Percentiles rank a stretch among this genome's conserved stretches.
Evolutionary conservation across 2,329 filamentous ascomycete genomes (phyloP).

Genomic region (Aspergillus quadricinctus): DNA sequence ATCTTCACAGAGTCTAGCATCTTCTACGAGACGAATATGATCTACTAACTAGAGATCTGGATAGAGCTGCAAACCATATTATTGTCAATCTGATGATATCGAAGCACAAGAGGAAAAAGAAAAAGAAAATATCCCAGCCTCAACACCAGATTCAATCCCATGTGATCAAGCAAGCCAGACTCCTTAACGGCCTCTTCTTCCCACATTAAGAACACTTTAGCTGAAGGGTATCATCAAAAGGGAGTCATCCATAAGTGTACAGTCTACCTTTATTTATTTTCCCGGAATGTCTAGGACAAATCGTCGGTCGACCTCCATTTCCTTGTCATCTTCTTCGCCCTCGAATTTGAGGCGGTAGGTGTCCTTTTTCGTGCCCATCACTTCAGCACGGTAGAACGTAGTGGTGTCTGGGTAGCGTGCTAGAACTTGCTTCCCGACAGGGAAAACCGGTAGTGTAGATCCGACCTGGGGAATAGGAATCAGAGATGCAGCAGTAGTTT

Average conservation of each 20-base stretch:
- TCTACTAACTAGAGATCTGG: too few relatives aligned
- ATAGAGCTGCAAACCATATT: not conserved
- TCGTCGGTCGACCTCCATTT: constrained; percentile 70
- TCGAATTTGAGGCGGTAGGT: constrained; percentile 65
- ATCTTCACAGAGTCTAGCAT: not conserved
- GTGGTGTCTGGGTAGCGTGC: constrained; percentile 80
- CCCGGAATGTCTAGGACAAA: constrained; percentile 70
- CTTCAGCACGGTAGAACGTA: constrained; percentile 79
- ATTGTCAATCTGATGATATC: not conserved
- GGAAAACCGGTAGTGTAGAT: constrained; percentile 58
- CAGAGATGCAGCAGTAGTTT: constrained; percentile 68
- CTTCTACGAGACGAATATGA: too few relatives aligned
- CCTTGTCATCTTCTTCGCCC: constrained; percentile 68
- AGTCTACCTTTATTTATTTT: constrained; percentile 21
- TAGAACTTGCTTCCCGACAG: constrained; percentile 65
- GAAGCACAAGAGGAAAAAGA: not conserved
- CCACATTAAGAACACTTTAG: constrained; percentile 1
- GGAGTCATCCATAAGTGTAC: constrained; percentile 12
- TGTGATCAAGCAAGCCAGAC: not conserved
- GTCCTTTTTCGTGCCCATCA: constrained; percentile 62
- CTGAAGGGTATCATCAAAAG: constrained; percentile 23
- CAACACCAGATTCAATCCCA: not conserved
- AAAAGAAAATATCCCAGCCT: not conserved
- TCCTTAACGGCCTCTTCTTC: not conserved
- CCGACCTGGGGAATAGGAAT: constrained; percentile 66